Base-by-base conservation (phyloP, 2,329 filamentous ascomycete genomes). In the Scedosporium minutisporum region DNA sequence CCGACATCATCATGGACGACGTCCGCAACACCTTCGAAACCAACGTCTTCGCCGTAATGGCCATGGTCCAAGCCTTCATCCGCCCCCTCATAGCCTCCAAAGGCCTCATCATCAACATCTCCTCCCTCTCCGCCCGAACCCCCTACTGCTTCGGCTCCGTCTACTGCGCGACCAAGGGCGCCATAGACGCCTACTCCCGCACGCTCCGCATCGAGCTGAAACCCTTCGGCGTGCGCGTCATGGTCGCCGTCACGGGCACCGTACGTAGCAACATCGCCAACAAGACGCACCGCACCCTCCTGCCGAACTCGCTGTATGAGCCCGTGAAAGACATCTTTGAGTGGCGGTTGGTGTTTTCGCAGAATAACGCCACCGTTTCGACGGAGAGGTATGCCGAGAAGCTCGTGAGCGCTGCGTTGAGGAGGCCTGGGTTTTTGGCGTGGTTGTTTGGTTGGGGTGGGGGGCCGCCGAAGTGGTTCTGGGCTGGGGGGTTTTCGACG, bases 1-100 rank as follows among this genome's bases (percentile, higher is more conserved):
- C 80, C 1, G 82, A 84, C 68, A 76, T 82, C 57, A 76, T 80
- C 60, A 68, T 84, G 6, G 75, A 78, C 61, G 81, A 82, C 59
- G 80, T 82, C 4, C 81, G 81, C 63, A 69, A 74, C 64, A 82
- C 80, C 1, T 84, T 82, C 61, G 82, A 84, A 70, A 78, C 80
- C 65, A 85, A 85, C 66, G 80, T 85, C 48, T 83, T 85, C 64
- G 79, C 79, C 51, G 77, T 81, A 66, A 84, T 85, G 80, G 76
- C 79, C 68, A 82, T 82, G 75, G 78, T 77, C 61, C 75, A 81
- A 67, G 74, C 76, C 33, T 84, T 84, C 66, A 71, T 76, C 10
- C 73, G 75, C 62, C 75, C 79, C 53, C 76, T 85, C 25, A 80
- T 84, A 59, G 70, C 76, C 16, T 74, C 80, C 0, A 74, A 74